A percentile compares a stretch with the other conserved stretches of the same genome.
Evolutionary conservation across 2,329 filamentous ascomycete species (phyloP).

Genomic region (Zymoseptoria passerinii): DNA sequence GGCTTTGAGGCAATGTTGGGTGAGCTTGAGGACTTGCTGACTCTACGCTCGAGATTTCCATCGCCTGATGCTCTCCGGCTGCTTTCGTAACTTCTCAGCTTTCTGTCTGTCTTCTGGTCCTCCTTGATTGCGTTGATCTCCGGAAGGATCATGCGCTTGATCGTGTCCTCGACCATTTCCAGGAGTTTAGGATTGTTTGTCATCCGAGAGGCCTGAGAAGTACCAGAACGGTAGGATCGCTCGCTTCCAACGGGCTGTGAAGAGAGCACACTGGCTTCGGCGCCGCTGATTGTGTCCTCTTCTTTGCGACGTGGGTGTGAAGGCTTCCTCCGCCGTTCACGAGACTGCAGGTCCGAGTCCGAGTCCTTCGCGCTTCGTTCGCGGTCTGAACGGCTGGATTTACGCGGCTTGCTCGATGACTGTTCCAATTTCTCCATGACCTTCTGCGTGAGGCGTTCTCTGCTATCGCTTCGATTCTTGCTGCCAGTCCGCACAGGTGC

Average conservation of each 20-base stretch:
- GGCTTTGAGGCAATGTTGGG: slow-evolving; percentile 52
- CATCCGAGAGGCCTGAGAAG: slow-evolving; percentile 61
- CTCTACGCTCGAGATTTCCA: slow-evolving; percentile 40
- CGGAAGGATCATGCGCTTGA: slow-evolving; percentile 78
- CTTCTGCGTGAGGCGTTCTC: slow-evolving; percentile 59
- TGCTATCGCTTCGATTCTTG: slow-evolving; percentile 56
- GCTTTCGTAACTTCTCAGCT: slow-evolving; percentile 59
- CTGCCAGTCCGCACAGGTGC: slow-evolving; percentile 45
- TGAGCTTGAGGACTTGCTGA: slow-evolving; percentile 54
- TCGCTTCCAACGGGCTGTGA: slow-evolving; percentile 48
- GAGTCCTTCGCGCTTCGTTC: slow-evolving; percentile 28
- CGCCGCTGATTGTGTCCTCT: slow-evolving; percentile 43
- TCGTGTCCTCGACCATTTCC: slow-evolving; percentile 87
- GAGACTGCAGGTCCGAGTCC: slow-evolving; percentile 25
- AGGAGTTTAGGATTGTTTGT: slow-evolving; percentile 88
- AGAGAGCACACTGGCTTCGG: slow-evolving; percentile 55
- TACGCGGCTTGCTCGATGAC: slow-evolving; percentile 38
- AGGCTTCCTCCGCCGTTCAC: slow-evolving; percentile 26
- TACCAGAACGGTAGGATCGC: slow-evolving; percentile 52
- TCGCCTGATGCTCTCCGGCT: slow-evolving; percentile 53
- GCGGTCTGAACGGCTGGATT: slow-evolving; percentile 21
- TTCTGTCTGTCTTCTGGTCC: slow-evolving; percentile 72
- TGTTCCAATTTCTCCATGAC: slow-evolving; percentile 58
- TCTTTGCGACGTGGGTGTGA: slow-evolving; percentile 46
- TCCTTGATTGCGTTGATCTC: slow-evolving; percentile 87